Base-by-base conservation (phyloP, 257 asterid species). In the Solanum sejunctum region DNA sequence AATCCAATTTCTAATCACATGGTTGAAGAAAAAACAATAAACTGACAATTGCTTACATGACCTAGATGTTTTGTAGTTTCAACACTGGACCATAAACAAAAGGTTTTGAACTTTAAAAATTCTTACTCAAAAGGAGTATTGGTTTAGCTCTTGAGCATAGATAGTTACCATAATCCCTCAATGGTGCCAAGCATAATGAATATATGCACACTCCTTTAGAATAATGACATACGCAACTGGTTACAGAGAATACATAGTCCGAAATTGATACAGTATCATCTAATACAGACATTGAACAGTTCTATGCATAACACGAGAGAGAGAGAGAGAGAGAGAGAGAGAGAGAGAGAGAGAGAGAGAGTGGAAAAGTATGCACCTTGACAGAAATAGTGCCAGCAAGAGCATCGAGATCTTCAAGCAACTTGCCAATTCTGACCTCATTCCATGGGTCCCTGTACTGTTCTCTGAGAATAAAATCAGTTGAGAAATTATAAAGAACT, bases 361-460 rank as follows among this genome's bases (percentile, higher is more conserved):
- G 41, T 36, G 0, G 39, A 36, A 36, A 80, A 20, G 9, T 1
- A 32, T 60, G 82, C 84, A 94, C 99, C 98, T 91, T 95, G 82
- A 96, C 97, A 6, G 98, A 95, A 84, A 95, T 96, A 87, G 98
- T 93, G 69, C 98, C 99, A 75, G 98, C 98, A 73, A 96, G 92
- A 86, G 99, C 99, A 89, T 96, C 99, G 86, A 96, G 98, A 92
- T 96, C 99, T 87, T 96, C 98, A 57, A 96, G 99, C 92, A 96
- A 88, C 80, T 96, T 96, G 51, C 98, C 98, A 70, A 96, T 95
- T 84, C 98, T 92, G 89, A 96, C 98, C 94, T 92, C 98, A 80
- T 95, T 93, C 98, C 99, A 93, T 3, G 98, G 96, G 93, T 96
- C 98, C 89, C 98, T 91, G 82, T 96, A 96, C 92, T 96, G 98